Evolutionary conservation across 768 basidiomycete species (phyloP), one percentile per base, ranked within the genome.

Genomic region (Naganishia randhawae): DNA sequence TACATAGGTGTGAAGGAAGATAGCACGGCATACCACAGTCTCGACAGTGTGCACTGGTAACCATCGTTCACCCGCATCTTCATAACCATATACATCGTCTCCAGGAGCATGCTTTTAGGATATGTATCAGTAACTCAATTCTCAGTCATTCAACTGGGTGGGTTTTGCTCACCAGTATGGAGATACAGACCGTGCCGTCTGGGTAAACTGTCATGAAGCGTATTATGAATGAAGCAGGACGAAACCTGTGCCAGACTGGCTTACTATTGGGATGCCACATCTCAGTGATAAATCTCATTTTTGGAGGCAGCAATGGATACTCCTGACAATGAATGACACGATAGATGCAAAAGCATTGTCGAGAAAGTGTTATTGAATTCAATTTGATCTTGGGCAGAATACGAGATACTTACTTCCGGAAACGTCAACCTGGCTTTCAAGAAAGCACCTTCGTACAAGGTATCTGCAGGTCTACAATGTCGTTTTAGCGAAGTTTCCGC

Each of bases 11-110:
- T 22, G 19, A 48, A 29, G 14, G 19, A 27, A 22, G 7, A 48
- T 17, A 63, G 42, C 37, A 29, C 48, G 22, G 80, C 84, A 77
- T 73, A 97, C 95, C 71, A 99, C 98, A 6, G 92, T 92, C 82
- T 98, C 93, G 37, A 97, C 89, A 0, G 90, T 90, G 78, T 99
- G 96, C 52, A 99, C 92, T 3, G 96, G 96, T 84, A 94, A 83
- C 96, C 96, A 99, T 70, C 96, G 83, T 82, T 99, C 96, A 50
- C 91, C 89, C 1, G 96, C 92, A 74, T 94, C 91, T 79, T 99
- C 96, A 75, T 95, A 97, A 13, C 95, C 82, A 73, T 80, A 97
- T 78, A 97, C 90, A 80, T 99, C 95, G 42, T 94, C 91, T 35
- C 93, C 95, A 0, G 95, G 95, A 39, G 90, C 87, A 76, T 98